Conservation (phyloP, 306 rosid genomes). For the Neltuma alba region DNA sequence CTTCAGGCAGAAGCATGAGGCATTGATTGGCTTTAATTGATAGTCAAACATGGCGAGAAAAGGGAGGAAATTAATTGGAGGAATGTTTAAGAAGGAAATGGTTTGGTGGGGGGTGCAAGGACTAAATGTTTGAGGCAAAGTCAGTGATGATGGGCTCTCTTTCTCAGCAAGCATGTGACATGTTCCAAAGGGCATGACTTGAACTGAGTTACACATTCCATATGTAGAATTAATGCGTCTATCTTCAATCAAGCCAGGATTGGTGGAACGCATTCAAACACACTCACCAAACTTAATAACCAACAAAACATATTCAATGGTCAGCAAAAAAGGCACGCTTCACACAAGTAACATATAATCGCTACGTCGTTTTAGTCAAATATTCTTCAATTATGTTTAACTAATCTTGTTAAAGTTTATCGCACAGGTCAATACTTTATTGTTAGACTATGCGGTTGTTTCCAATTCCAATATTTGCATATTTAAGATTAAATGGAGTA, state of each 20-base stretch:
- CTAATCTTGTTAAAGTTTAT: neutral
- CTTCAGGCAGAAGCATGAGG: slow-evolving; percentile 25
- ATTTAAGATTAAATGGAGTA: too few relatives aligned
- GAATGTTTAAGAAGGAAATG: neutral
- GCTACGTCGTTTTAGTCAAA: neutral
- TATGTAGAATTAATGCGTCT: neutral
- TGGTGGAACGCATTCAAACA: slow-evolving; percentile 20
- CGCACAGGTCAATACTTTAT: neutral
- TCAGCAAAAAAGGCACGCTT: slow-evolving; percentile 28
- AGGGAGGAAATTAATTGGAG: slow-evolving; percentile 35
- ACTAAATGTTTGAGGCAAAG: neutral
- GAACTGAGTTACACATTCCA: neutral
- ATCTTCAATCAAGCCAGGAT: slow-evolving; percentile 31
- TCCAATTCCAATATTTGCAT: neutral
- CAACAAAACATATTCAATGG: neutral
- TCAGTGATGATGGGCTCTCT: neutral
- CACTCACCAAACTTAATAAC: slow-evolving; percentile 7
- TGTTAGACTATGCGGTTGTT: neutral
- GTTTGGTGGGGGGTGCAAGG: slow-evolving; percentile 30
- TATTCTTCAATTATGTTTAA: neutral
- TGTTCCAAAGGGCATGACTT: neutral
- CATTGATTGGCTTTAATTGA: slow-evolving; percentile 8
- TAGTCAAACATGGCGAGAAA: slow-evolving; percentile 10
- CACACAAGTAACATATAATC: slow-evolving; percentile 12
- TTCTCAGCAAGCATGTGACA: slow-evolving; percentile 44